Base-by-base conservation (phyloP, 306 rosid genomes). In the Lagenaria siceraria region DNA sequence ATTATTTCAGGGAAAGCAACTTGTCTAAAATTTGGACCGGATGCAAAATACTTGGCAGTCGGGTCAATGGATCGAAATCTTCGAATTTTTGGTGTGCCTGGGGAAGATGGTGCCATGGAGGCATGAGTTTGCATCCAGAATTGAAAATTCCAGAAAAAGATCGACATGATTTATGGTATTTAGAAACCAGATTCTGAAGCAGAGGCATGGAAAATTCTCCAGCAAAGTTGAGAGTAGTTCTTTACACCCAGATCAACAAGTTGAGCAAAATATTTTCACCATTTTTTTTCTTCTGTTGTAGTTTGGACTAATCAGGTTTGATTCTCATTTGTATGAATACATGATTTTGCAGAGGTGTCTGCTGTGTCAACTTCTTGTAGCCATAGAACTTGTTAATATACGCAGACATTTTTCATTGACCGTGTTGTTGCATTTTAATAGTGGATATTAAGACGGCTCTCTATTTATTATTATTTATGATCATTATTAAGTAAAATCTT, bases 41-140 rank as follows among this genome's bases (percentile, higher is more conserved):
- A 96, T 83, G 93, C 99, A 27, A 92, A 88, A 81, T 90, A 90
- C 64, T n/a, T 96, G 19, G 92, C 96, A 5, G 97, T 84, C 4
- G 99, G 98, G 73, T 96, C 99, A 40, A 88, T 92, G 96, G 99
- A 96, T 83, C 84, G 98, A 68, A 96, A 96, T 87, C 98, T 96
- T 56, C 87, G 99, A 43, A 83, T 96, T 75, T 96, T 96, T 21
- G 97, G 99, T 55, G 82, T 88, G 66, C 98, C 98, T 0, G 79
- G 75, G 10, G 93, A 83, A 53, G 94, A 83, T 56, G 83, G 82
- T 21, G 65, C 87, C 11, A 54, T 83, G 10, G 93, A 92, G 81
- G 77, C 88, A 61, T 91, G 22, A 78, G 75, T 35, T 31, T 53
- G 52, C 76, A 31, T 31, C 7, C n/a, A 48, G 42, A 76, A 77